These are phyloP conservation scores for Backusella morwellensis DNA, from an alignment of 192 early-diverging fungal genomes.

Conservation along the genomic window DNA sequence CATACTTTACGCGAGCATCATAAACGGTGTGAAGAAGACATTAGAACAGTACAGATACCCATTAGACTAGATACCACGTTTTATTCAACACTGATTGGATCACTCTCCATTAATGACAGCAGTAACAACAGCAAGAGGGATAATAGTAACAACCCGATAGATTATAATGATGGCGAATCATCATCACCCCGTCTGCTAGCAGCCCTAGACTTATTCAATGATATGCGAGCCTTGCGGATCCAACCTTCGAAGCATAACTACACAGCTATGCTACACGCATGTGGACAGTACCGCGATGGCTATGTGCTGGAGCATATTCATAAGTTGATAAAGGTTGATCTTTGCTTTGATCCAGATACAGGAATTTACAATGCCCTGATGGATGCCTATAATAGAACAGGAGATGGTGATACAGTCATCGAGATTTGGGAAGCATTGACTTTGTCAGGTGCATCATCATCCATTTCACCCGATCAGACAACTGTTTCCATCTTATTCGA, in stretches of 20 bases:
- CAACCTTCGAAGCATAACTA: constrained; percentile 29
- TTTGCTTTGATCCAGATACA: constrained; percentile 38
- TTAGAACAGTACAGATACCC: neutral
- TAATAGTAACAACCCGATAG: neutral
- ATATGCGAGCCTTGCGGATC: constrained; percentile 33
- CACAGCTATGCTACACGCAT: constrained; percentile 30
- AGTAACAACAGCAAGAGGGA: neutral
- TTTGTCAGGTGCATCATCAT: neutral
- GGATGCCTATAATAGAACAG: constrained; percentile 42
- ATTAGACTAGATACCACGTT: constrained; percentile 11
- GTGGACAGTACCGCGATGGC: constrained; percentile 15
- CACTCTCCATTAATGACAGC: neutral
- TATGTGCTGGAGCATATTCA: constrained; percentile 30
- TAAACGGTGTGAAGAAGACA: neutral
- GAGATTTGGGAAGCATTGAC: constrained; percentile 38
- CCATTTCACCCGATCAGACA: constrained; percentile 21
- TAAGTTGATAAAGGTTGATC: constrained; percentile 39
- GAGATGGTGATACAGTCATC: constrained; percentile 29
- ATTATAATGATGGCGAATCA: neutral
- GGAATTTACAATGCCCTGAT: constrained; percentile 43
- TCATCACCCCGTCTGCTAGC: constrained; percentile 11
- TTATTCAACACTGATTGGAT: constrained; percentile 8
- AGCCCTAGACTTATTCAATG: constrained; percentile 27
- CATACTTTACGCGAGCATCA: constrained; percentile 20
- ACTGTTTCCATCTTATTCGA: constrained; percentile 42